Evolutionary conservation across 1,139 yeast genomes (phyloP).

Genomic region (Blastobotrys aristatus): DNA sequence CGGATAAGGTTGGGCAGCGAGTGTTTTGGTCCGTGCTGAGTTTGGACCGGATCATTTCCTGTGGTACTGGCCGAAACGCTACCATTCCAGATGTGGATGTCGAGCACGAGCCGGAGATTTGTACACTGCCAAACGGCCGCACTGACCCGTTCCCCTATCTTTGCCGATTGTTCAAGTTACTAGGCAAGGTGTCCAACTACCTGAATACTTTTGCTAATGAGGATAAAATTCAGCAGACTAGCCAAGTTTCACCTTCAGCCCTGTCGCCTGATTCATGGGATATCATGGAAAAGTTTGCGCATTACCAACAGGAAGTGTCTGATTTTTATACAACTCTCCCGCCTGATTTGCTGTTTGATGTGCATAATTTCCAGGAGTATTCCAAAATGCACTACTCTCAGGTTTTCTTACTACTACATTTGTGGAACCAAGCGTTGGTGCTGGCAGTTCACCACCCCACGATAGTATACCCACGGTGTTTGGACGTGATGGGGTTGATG

Average conservation of each 20-base stretch:
- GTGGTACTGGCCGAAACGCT: slow-evolving; percentile 28
- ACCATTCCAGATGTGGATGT: slow-evolving; percentile 23
- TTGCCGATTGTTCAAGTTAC: slow-evolving; percentile 24
- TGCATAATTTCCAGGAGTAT: slow-evolving; percentile 28
- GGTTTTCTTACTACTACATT: slow-evolving; percentile 26
- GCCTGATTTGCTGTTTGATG: slow-evolving; percentile 27
- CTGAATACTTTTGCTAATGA: slow-evolving; percentile 19
- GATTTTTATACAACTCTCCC: slow-evolving; percentile 28
- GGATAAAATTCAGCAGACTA: slow-evolving; percentile 1
- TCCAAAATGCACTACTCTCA: slow-evolving; percentile 25
- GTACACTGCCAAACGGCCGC: slow-evolving; percentile 15
- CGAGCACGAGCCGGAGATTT: slow-evolving; percentile 20
- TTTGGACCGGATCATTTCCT: slow-evolving; percentile 28
- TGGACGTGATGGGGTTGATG: slow-evolving; percentile 23
- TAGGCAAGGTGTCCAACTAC: slow-evolving; percentile 28
- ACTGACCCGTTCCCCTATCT: slow-evolving; percentile 30
- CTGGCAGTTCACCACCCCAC: slow-evolving; percentile 30
- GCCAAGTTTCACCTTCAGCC: slow-evolving; percentile 16
- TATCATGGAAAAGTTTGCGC: slow-evolving; percentile 19
- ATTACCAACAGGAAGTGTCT: slow-evolving; percentile 25
- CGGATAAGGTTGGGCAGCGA: slow-evolving; percentile 14
- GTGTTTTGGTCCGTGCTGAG: slow-evolving; percentile 31
- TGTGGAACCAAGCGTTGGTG: slow-evolving; percentile 30
- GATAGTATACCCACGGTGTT: slow-evolving; percentile 24
- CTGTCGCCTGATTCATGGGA: slow-evolving; percentile 18